phyloP scores from a whole-genome alignment of 1,284 basidiomycete species.

The Schizopora paradoxa region DNA sequence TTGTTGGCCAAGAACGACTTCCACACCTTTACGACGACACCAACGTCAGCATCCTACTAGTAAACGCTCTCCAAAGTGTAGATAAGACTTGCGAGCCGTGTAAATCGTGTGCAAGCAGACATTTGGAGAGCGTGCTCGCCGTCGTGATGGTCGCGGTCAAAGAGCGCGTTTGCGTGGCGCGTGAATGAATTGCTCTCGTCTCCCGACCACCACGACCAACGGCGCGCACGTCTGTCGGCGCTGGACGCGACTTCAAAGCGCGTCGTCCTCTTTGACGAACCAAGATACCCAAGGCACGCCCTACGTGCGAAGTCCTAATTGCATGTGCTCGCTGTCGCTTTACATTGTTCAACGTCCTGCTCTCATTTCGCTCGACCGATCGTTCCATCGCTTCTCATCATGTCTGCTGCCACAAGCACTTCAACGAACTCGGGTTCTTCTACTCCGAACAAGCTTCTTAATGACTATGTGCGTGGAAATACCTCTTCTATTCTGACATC shows the following conservation, averaged over 20 bases:
- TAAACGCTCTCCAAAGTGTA: too few species aligned
- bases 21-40: slow-evolving; percentile 56
- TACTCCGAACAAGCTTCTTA: slow-evolving; percentile 13
- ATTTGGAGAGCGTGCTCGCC: too few species aligned
- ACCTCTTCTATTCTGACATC: background rate
- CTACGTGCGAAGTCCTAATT: background rate
- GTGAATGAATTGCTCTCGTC: too few species aligned
- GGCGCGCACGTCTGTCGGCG: slow-evolving; percentile 15
- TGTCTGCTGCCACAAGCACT: slow-evolving; percentile 9
- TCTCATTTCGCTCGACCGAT: background rate
- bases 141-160: too few species aligned
- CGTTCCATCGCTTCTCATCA: slow-evolving; percentile 8
- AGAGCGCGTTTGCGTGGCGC: too few species aligned
- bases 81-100: slow-evolving; percentile 41
- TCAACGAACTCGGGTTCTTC: slow-evolving; percentile 2
- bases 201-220: slow-evolving; percentile 2
- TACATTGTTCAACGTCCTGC: background rate
- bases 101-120: slow-evolving; percentile 64
- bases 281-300: background rate
- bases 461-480: slow-evolving; percentile 12
- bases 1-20: slow-evolving; percentile 70
- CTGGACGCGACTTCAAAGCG: slow-evolving; percentile 15
- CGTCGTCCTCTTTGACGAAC: background rate
- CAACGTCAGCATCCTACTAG: slow-evolving; percentile 1
- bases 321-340: background rate